Percentiles rank a stretch among this genome's conserved stretches.
Evolutionary conservation across 23 red algal genomes (phyloP).

Genomic region (Gracilaria vermiculophylla): DNA sequence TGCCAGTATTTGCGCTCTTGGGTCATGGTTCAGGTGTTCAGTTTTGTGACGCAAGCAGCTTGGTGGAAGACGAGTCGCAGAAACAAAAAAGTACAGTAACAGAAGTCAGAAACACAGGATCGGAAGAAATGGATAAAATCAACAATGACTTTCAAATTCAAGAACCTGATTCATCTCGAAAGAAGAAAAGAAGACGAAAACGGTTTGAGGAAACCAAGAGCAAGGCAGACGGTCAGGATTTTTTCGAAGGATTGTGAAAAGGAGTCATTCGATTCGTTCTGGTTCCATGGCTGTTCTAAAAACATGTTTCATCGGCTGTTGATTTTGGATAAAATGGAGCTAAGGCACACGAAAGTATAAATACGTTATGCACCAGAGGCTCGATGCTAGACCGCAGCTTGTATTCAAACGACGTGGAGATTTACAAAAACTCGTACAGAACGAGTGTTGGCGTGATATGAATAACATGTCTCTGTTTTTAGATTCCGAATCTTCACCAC

Average conservation of each 20-base stretch:
- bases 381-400: no score
- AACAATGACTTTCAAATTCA: neutral
- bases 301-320: no score
- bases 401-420: no score
- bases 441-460: no score
- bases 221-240: neutral
- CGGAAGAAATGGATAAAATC: neutral
- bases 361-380: no score
- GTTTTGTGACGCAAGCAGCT: constrained; percentile 21
- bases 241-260: constrained; percentile 30
- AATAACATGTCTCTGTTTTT: no score
- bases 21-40: constrained; percentile 12
- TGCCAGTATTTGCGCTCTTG: constrained; percentile 31
- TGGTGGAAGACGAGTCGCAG: neutral
- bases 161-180: neutral
- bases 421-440: no score
- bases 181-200: neutral
- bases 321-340: no score
- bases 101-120: neutral
- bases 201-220: constrained; percentile 2
- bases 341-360: no score
- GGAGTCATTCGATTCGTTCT: no score
- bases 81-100: neutral
- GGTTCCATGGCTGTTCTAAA: no score
- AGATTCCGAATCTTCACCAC: no score